A percentile compares a stretch with the other conserved stretches of the same genome.
These are phyloP conservation scores for Dactylellina drechsleri DNA, from an alignment of 2,329 filamentous ascomycete species.

Conservation along the genomic window DNA sequence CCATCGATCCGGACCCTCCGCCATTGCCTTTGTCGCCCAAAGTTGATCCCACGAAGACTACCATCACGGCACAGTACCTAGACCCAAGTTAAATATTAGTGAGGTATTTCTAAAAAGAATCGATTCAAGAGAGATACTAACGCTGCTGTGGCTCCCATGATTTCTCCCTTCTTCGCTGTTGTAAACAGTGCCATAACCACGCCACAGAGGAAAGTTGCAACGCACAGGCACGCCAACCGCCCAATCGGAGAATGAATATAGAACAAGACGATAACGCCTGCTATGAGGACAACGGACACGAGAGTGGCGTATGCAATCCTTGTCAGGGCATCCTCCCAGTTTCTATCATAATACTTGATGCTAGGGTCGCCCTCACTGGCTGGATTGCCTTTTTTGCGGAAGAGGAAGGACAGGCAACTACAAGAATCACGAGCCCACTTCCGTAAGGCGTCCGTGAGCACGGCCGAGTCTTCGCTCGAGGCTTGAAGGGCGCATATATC, in stretches of 20 bases:
- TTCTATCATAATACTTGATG: conserved; percentile 43
- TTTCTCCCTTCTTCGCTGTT: conserved; percentile 51
- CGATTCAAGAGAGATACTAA: conserved; percentile 15
- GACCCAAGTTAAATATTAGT: conserved; percentile 1
- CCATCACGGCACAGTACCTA: conserved; percentile 52
- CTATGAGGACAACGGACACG: conserved; percentile 22
- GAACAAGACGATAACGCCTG: conserved; percentile 39
- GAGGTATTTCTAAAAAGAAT: neutral
- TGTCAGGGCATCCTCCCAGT: conserved; percentile 33
- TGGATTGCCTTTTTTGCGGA: conserved; percentile 42
- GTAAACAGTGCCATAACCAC: conserved; percentile 46
- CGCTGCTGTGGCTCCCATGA: conserved; percentile 53
- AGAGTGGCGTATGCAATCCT: conserved; percentile 34
- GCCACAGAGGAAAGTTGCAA: conserved; percentile 44
- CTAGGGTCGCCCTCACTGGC: conserved; percentile 32
- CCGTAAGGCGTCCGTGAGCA: conserved; percentile 37
- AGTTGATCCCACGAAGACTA: conserved; percentile 51
- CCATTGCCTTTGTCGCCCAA: conserved; percentile 11
- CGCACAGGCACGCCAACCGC: conserved; percentile 32
- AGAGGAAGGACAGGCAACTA: conserved; percentile 25
- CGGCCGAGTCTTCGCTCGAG: conserved; percentile 42
- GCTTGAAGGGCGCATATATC: conserved; percentile 34
- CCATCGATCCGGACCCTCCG: conserved; percentile 13
- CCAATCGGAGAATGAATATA: conserved; percentile 18
- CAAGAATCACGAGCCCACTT: conserved; percentile 27